Percentiles rank a stretch among this genome's conserved stretches.
These are phyloP conservation scores for Phytopythium kandeliae DNA, from an alignment of 352 stramenopile species.

Conservation along the genomic window DNA sequence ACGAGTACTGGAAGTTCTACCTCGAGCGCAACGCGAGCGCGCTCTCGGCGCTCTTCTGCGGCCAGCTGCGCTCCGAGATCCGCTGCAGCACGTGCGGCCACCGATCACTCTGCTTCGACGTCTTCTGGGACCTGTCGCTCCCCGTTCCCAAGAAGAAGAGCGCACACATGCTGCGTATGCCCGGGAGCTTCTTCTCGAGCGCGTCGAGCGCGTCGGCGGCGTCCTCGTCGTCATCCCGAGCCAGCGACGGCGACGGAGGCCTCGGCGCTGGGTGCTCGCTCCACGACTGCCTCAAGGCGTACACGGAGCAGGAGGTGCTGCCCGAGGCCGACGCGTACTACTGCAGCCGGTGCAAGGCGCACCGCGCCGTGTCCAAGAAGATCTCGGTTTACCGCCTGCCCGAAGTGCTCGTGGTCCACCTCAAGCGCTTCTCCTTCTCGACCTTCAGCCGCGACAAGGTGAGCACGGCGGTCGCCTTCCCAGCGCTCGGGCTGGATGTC, in stretches of 20 bases:
- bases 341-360: constrained; percentile 66
- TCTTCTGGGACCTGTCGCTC: constrained; percentile 81
- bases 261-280: constrained; percentile 27
- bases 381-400: constrained; percentile 75
- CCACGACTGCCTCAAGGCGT: constrained; percentile 65
- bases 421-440: constrained; percentile 88
- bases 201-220: constrained; percentile 9
- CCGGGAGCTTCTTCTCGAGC: constrained; percentile 30
- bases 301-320: constrained; percentile 64
- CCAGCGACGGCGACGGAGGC: constrained; percentile 4
- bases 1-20: constrained; percentile 88
- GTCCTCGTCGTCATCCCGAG: not conserved
- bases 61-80: constrained; percentile 75
- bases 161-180: constrained; percentile 22
- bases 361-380: constrained; percentile 64
- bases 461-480: constrained; percentile 57
- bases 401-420: constrained; percentile 82
- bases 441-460: constrained; percentile 77
- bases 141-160: constrained; percentile 67
- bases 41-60: constrained; percentile 79
- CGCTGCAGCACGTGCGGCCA: constrained; percentile 65
- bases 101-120: constrained; percentile 75
- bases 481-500: constrained; percentile 52
- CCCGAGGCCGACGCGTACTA: constrained; percentile 67
- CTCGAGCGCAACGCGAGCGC: constrained; percentile 53